Percentiles rank a stretch among this genome's conserved stretches.
Evolutionary conservation across 441 rosid species (phyloP).

Genomic region (Mallotus repandus): DNA sequence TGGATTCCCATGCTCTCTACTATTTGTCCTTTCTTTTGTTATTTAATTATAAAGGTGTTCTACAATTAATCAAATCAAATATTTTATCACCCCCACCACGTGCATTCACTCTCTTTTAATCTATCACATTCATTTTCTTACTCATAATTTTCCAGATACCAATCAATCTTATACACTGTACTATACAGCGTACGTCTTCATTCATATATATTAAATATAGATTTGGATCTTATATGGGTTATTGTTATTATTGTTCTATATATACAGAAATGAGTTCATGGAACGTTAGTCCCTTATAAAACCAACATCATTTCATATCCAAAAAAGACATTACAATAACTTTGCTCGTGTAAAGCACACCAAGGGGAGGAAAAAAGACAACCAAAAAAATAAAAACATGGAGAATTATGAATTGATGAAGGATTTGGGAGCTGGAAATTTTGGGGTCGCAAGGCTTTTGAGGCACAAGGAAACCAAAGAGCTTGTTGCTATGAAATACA

Average conservation of each 20-base stretch:
- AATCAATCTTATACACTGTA: not conserved
- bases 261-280: not conserved
- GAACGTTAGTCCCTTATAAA: too few species aligned
- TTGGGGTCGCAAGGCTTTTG: slow-evolving; percentile 85
- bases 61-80: not conserved
- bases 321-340: too few species aligned
- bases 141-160: not conserved
- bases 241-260: too few species aligned
- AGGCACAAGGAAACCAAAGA: slow-evolving; percentile 69
- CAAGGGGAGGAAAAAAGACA: too few species aligned
- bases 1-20: slow-evolving; percentile 15
- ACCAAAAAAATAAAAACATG: too few species aligned
- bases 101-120: slow-evolving; percentile 20
- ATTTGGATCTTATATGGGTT: not conserved
- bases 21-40: not conserved
- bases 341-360: too few species aligned
- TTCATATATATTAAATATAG: not conserved
- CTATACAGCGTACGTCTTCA: too few species aligned
- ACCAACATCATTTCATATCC: too few species aligned
- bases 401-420: slow-evolving; percentile 65
- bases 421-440: slow-evolving; percentile 85
- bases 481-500: slow-evolving; percentile 86
- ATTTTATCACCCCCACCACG: slow-evolving; percentile 27
- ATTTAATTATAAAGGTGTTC: too few species aligned
- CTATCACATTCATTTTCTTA: slow-evolving; percentile 17